Base-by-base conservation (phyloP, 352 stramenopile species). In the Chrysophaeum taylorii region DNA sequence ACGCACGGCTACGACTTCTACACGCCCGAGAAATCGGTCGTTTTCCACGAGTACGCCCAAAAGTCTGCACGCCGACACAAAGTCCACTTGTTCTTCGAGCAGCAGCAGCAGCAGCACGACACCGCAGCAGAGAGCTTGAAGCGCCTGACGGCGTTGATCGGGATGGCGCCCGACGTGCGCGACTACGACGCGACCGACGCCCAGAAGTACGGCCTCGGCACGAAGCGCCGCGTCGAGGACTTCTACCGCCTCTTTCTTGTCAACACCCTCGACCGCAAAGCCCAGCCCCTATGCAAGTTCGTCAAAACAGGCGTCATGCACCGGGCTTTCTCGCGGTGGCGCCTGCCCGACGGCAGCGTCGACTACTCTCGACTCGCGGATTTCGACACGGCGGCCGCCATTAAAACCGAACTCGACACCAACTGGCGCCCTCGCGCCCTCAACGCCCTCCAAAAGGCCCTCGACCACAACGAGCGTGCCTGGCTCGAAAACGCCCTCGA, bases 1-100 rank as follows among this genome's bases (percentile, higher is more conserved):
- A 89, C 79, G 0, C 77, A 83, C 66, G 85, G 85, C 0, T 91
- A 91, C 62, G 84, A 89, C 69, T 86, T 82, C 50, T 91, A 90
- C 73, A 76, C 84, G 14, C 84, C 84, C 4, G 76, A 84, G 66
- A 70, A 80, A 70, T 81, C 60, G 23, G 81, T 88, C 16, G 86
- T 85, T 64, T 89, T 90, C 64, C 85, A 91, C 71, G 79, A 87
- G 50, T 91, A 91, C 75, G 81, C 75, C 33, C 73, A 78, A 1
- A 54, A 60, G 2, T 61, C 36, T 2, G 31, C 2, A 5, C 25
- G 64, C 27, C 5, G 64, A 5, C 42, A 70, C 33, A 70, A 70
- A 37, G 36, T 70, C 50, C 64, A 70, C n/a, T 64, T 70, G 64
- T 70, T 70, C n/a, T 70, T 48, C 48, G 33, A 57, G 21, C 29